Conservation (phyloP, 768 basidiomycete genomes). For the Gloeophyllum trabeum region DNA sequence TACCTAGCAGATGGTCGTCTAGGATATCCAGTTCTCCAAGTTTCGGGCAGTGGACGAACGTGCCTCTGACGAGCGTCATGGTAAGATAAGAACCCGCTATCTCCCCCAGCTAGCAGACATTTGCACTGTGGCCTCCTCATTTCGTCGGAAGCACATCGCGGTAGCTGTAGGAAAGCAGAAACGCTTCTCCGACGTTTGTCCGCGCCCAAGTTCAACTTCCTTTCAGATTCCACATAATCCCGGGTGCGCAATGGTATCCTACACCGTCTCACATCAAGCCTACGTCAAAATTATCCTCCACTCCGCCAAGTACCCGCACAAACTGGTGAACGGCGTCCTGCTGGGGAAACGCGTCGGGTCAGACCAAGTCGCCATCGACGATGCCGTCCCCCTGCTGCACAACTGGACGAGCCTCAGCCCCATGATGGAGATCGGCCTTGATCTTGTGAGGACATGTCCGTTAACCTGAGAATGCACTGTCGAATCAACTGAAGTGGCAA, state of each 20-base stretch:
- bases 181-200: too few species aligned
- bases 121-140: too few species aligned
- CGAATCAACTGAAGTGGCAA: constrained; percentile 14
- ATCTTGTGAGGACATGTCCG: constrained; percentile 37
- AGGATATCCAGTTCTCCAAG: constrained; percentile 45
- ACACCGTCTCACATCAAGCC: constrained; percentile 47
- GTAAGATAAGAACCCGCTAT: too few species aligned
- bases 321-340: constrained; percentile 68
- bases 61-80: constrained; percentile 33
- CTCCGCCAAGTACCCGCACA: constrained; percentile 70
- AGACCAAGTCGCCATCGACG: constrained; percentile 36
- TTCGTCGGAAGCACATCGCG: too few species aligned
- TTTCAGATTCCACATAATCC: too few species aligned
- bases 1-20: constrained; percentile 44
- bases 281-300: constrained; percentile 72
- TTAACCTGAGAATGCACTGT: background rate
- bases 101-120: too few species aligned
- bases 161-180: too few species aligned
- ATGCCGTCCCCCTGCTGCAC: constrained; percentile 70
- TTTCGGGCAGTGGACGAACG: constrained; percentile 44
- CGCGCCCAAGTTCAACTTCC: too few species aligned
- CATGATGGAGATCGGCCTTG: constrained; percentile 80
- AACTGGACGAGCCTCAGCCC: constrained; percentile 79
- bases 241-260: constrained; percentile 31
- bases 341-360: constrained; percentile 35